A percentile compares a stretch with the other conserved stretches of the same genome.
These are phyloP conservation scores for Bipolaris sorokiniana DNA, from an alignment of 2,329 filamentous ascomycete genomes.

Conservation along the genomic window DNA sequence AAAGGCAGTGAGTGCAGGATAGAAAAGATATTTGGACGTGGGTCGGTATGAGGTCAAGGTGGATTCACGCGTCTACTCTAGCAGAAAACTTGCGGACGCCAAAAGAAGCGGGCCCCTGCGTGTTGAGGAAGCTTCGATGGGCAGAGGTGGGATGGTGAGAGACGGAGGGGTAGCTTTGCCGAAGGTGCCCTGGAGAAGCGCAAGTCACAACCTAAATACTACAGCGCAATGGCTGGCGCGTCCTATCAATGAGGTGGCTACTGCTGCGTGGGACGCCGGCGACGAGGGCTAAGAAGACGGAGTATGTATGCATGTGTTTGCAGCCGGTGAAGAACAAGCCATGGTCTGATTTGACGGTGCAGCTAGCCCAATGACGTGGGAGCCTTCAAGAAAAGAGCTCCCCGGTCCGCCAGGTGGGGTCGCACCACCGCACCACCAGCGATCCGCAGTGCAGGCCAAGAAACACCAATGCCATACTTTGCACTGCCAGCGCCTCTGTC, in stretches of 20 bases:
- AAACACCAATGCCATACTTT: conserved; percentile 1
- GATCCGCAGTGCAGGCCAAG: conserved; percentile 6
- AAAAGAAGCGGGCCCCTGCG: conserved; percentile 29
- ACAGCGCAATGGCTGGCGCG: background rate
- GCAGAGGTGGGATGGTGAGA: background rate
- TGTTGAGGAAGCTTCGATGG: conserved; percentile 30
- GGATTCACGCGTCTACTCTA: conserved; percentile 23
- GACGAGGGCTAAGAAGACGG: background rate
- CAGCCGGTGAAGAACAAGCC: conserved; percentile 15
- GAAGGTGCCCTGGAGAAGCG: background rate
- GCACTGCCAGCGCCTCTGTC: background rate
- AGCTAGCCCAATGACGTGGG: conserved; percentile 27
- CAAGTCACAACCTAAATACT: background rate
- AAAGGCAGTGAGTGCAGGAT: conserved; percentile 11
- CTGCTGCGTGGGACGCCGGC: background rate
- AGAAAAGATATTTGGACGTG: conserved; percentile 21
- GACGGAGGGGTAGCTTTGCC: conserved; percentile 22
- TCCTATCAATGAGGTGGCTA: background rate
- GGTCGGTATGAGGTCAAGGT: conserved; percentile 37
- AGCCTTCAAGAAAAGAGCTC: conserved; percentile 22
- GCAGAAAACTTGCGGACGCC: conserved; percentile 21
- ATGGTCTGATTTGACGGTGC: conserved; percentile 10
- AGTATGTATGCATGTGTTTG: background rate
- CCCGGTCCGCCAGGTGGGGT: conserved; percentile 22
- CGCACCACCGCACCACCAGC: conserved; percentile 25